Evolutionary conservation across 495 filamentous ascomycete genomes (phyloP).

Genomic region (Tricharina praecox): DNA sequence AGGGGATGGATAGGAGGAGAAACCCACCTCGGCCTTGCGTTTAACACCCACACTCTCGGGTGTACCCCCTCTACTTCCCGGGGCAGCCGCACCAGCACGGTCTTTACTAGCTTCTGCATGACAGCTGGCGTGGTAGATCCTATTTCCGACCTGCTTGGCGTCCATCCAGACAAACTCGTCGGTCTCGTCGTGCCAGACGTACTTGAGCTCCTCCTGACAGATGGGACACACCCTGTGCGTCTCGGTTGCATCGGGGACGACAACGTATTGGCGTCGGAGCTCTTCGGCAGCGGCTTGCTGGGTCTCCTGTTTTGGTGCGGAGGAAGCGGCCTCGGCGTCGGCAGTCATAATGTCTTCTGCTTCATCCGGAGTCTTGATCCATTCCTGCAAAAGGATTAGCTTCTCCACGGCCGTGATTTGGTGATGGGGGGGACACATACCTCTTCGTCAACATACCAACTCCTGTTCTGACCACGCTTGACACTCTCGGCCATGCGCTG

Average conservation of each 20-base stretch:
- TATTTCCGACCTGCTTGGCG: constrained; percentile 55
- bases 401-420: too few relatives aligned
- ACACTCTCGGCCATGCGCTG: constrained; percentile 69
- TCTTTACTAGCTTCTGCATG: constrained; percentile 68
- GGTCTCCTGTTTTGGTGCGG: too few relatives aligned
- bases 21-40: constrained; percentile 25
- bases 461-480: constrained; percentile 67
- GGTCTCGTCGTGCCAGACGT: constrained; percentile 69
- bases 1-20: not conserved
- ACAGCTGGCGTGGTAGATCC: constrained; percentile 80
- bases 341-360: constrained; percentile 38
- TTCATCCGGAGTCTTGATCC: constrained; percentile 67
- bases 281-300: constrained; percentile 26
- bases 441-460: constrained; percentile 85
- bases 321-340: constrained; percentile 27
- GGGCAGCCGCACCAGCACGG: constrained; percentile 19
- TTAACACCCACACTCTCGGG: constrained; percentile 22
- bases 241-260: constrained; percentile 57
- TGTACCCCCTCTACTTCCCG: constrained; percentile 20
- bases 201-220: constrained; percentile 88
- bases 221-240: constrained; percentile 68
- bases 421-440: constrained; percentile 35
- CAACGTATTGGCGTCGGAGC: constrained; percentile 58
- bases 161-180: constrained; percentile 98
- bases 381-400: constrained; percentile 28